A percentile compares a stretch with the other conserved stretches of the same genome.
These are phyloP conservation scores for Rhodotorula sp. DNA, from an alignment of 1,284 basidiomycete species.

Conservation along the genomic window DNA sequence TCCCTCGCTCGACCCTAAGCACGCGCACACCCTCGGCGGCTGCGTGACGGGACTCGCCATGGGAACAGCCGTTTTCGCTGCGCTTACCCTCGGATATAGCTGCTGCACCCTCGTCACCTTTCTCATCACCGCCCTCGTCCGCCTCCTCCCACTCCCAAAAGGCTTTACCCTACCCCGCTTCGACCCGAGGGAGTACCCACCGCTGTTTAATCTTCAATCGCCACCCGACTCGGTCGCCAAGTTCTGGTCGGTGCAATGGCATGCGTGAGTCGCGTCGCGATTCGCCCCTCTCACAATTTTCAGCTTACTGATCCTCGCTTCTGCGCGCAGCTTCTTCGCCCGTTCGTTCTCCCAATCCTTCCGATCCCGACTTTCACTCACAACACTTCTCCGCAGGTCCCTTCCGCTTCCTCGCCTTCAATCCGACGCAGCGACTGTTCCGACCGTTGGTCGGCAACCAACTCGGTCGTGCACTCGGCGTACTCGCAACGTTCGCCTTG, in stretches of 20 bases:
- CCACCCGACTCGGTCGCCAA: conserved; percentile 15
- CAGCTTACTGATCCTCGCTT: no score
- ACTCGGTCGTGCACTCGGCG: conserved; percentile 10
- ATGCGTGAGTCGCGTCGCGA: conserved; percentile 21
- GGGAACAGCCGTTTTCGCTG: conserved; percentile 28
- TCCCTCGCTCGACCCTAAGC: not conserved
- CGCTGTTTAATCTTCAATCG: conserved; percentile 21
- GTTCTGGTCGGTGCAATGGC: conserved; percentile 36
- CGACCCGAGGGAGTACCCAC: conserved; percentile 34
- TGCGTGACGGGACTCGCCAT: conserved; percentile 19
- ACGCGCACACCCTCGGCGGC: conserved; percentile 6
- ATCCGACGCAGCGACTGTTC: conserved; percentile 7
- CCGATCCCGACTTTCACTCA: not conserved
- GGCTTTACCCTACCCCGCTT: conserved; percentile 9
- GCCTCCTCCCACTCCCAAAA: conserved; percentile 1
- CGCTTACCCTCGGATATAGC: conserved; percentile 28
- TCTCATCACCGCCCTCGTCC: conserved; percentile 7
- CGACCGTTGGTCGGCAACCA: conserved; percentile 11
- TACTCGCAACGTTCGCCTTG: conserved; percentile 30
- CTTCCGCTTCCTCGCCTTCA: conserved; percentile 34
- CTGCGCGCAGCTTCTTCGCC: not conserved
- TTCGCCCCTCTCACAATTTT: not conserved
- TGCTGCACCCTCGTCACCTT: conserved; percentile 20
- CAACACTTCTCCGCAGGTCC: conserved; percentile 1
- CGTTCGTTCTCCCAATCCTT: not conserved